Evolutionary conservation across 495 filamentous ascomycete genomes (phyloP), one percentile per base, ranked within the genome.

Genomic region (Amniculicola lignicola): DNA sequence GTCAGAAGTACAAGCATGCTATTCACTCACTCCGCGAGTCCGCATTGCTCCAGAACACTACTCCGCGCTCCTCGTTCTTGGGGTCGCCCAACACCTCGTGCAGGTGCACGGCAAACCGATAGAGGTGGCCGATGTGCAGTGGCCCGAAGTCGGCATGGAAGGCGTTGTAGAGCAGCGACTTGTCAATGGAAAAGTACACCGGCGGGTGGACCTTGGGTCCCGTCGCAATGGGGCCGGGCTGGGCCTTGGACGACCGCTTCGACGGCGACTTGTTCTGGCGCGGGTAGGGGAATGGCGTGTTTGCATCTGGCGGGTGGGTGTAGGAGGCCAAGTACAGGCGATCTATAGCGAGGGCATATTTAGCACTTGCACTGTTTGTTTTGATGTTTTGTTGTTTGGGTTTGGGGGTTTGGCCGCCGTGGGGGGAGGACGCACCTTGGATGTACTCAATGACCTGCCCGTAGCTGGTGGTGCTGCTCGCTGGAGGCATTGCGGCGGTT

Each of bases 121-220:
- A 97, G 23, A 97, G 75, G 64, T 99, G 93, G 3, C 94, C 93
- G 47, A 97, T 94, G 73, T 99, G 94, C 19, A 97, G 77, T 62
- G 93, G 93, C 56, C 93, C 93, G 70, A 99, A 99, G 70, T 99
- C 93, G 54, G 92, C 91, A 71, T 96, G 90, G 75, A 99, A 99
- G 6, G 91, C 89, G 68, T 99, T 97, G 77, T 99, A 99, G 21
- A 95, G 78, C 12, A 99, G 81, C 25, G 77, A 84, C 65, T 96
- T 88, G 66, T 99, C 94, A 53, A 97, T 82, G 2, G 90, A 90
- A 72, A 99, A 99, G 72, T 99, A 99, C 55, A 86, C 88, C 0
- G 94, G 94, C 46, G 83, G 74, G 29, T 74, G 72, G 42, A 70
- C 69, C 68, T 76, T 83, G 61, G 70, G 72, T 3, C 68, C 71